Percentiles rank a stretch among this genome's conserved stretches.
Evolutionary conservation across 2,329 filamentous ascomycete genomes (phyloP).

Genomic region (Hansfordia pulvinata): DNA sequence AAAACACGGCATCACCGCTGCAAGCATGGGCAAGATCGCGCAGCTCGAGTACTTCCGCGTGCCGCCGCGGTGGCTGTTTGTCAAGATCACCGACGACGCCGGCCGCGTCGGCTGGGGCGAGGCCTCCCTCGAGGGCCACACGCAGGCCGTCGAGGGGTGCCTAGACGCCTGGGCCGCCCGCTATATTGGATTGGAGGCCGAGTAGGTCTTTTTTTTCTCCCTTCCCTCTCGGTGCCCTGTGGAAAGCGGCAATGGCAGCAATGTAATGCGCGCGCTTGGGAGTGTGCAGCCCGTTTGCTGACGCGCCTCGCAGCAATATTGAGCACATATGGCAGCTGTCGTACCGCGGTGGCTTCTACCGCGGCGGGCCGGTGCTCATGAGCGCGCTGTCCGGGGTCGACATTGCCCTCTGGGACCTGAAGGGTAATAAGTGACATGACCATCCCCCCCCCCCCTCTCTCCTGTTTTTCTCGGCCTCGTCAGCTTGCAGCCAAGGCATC

Average conservation of each 20-base stretch:
- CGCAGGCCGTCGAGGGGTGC: conserved; percentile 60
- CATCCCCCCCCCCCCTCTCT: too few species aligned
- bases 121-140: conserved; percentile 60
- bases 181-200: conserved; percentile 54
- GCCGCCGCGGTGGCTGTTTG: conserved; percentile 63
- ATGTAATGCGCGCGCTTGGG: too few species aligned
- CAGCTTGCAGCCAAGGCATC: too few species aligned
- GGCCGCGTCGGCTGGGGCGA: conserved; percentile 61
- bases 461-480: too few species aligned
- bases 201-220: conserved; percentile 30
- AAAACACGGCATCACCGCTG: neutral
- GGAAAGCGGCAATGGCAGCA: too few species aligned
- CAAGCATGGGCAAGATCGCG: conserved; percentile 46
- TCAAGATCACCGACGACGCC: conserved; percentile 58
- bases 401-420: conserved; percentile 70
- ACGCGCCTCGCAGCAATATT: conserved; percentile 41
- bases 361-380: conserved; percentile 71
- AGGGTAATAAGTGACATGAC: conserved; percentile 23
- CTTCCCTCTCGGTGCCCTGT: neutral
- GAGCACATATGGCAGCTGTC: conserved; percentile 69
- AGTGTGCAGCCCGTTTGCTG: too few species aligned
- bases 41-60: conserved; percentile 62
- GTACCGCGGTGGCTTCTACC: conserved; percentile 61
- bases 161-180: conserved; percentile 51
- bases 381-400: conserved; percentile 65